A percentile compares a stretch with the other conserved stretches of the same genome.
These are phyloP conservation scores for Coemansia guatemalensis DNA, from an alignment of 192 early-diverging fungal genomes.

Conservation along the genomic window DNA sequence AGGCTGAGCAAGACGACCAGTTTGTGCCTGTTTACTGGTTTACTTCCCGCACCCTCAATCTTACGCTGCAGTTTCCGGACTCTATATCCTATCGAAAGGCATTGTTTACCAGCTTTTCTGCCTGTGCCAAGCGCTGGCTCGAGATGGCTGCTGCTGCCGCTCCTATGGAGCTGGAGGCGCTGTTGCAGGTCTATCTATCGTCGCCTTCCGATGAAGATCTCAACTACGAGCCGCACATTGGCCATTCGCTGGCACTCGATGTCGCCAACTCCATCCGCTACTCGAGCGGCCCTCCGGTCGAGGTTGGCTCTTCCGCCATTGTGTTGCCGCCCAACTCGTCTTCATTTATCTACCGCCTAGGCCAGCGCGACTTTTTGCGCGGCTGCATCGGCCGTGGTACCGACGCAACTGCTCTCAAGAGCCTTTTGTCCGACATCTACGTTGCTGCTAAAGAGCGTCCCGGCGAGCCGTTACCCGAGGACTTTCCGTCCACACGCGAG, in stretches of 20 bases:
- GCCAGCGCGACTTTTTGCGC: slow-evolving; percentile 40
- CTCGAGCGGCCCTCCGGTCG: slow-evolving; percentile 11
- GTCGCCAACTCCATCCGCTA: slow-evolving; percentile 48
- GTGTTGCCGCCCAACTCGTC: slow-evolving; percentile 41
- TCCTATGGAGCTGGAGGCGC: slow-evolving; percentile 67
- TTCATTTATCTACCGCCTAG: slow-evolving; percentile 35
- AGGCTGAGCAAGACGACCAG: slow-evolving; percentile 75
- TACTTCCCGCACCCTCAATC: slow-evolving; percentile 58
- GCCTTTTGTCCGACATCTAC: slow-evolving; percentile 29
- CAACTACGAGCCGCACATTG: slow-evolving; percentile 65
- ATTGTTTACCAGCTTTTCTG: slow-evolving; percentile 60
- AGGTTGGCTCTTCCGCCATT: neutral
- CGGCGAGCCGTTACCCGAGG: slow-evolving; percentile 22
- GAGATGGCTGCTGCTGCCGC: slow-evolving; percentile 59
- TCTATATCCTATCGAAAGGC: slow-evolving; percentile 70
- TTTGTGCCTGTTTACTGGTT: slow-evolving; percentile 74
- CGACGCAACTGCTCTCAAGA: slow-evolving; percentile 35
- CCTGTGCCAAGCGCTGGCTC: slow-evolving; percentile 69
- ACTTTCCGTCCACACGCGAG: slow-evolving; percentile 8
- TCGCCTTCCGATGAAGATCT: slow-evolving; percentile 58
- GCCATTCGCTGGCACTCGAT: slow-evolving; percentile 69
- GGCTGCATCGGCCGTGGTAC: slow-evolving; percentile 28
- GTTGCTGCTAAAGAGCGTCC: slow-evolving; percentile 26
- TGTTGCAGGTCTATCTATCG: slow-evolving; percentile 70
- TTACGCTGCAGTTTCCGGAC: slow-evolving; percentile 72